phyloP scores from a whole-genome alignment of 129 eudicot genomes.

The Artemisia annua region DNA sequence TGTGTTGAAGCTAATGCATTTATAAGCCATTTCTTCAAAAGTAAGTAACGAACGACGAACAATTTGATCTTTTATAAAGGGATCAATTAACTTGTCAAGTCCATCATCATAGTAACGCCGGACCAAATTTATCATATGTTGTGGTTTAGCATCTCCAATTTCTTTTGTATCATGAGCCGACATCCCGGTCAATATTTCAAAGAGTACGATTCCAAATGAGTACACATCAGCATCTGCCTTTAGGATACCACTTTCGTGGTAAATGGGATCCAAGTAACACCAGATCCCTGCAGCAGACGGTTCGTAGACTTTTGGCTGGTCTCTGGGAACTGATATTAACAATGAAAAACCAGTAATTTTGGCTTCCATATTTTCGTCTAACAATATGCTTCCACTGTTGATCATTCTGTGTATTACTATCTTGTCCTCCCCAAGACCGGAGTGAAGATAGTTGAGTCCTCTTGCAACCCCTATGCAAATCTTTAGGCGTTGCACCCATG shows the following conservation, averaged over 20 bases:
- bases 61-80: background rate
- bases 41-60: background rate
- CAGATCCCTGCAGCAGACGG: background rate
- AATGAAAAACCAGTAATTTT: too few species aligned
- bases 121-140: background rate
- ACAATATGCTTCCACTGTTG: too few species aligned
- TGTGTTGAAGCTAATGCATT: background rate
- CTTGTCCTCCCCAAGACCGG: too few species aligned
- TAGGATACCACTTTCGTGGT: background rate
- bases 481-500: too few species aligned
- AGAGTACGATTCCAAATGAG: background rate
- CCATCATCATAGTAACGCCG: background rate
- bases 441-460: too few species aligned
- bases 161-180: background rate
- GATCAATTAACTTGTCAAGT: conserved; percentile 6
- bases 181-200: conserved; percentile 6
- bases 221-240: background rate
- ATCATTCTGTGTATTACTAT: too few species aligned
- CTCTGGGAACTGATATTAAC: too few species aligned
- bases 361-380: too few species aligned
- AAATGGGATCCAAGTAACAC: background rate
- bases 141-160: background rate
- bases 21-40: background rate
- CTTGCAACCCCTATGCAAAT: too few species aligned
- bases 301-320: too few species aligned